Evolutionary conservation across 306 rosid genomes (phyloP).

Genomic region (Pterocarpus macrocarpus): DNA sequence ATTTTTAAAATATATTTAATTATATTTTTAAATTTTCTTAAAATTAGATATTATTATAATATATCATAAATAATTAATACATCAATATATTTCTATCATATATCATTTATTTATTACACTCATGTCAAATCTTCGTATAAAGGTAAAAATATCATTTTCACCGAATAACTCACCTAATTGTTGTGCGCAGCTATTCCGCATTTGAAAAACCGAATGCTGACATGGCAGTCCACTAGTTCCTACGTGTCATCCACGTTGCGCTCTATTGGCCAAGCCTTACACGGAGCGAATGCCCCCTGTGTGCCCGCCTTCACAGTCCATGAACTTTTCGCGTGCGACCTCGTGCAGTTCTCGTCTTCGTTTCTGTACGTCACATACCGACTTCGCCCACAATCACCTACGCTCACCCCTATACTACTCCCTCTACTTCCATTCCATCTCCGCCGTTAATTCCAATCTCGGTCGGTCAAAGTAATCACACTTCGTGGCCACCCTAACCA

Average conservation of each 20-base stretch:
- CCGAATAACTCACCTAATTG: too few species aligned
- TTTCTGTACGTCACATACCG: conserved; percentile 34
- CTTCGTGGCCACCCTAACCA: neutral
- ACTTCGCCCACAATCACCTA: neutral
- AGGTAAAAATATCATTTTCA: too few species aligned
- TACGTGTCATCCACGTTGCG: conserved; percentile 34
- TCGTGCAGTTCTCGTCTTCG: conserved; percentile 27
- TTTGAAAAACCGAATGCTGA: conserved; percentile 24
- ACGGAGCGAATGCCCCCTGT: conserved; percentile 30
- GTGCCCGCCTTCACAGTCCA: conserved; percentile 50
- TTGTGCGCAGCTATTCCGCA: neutral
- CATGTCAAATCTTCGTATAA: too few species aligned
- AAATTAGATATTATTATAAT: too few species aligned
- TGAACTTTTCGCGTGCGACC: conserved; percentile 55
- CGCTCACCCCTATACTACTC: neutral
- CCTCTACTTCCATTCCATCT: neutral
- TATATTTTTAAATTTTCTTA: too few species aligned
- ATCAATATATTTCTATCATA: too few species aligned
- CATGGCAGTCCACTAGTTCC: neutral
- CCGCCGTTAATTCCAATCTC: neutral
- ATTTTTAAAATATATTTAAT: too few species aligned
- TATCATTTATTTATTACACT: too few species aligned
- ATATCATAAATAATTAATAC: too few species aligned
- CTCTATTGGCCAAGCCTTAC: conserved; percentile 38
- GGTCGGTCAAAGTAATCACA: neutral